These are phyloP conservation scores for Phytophthora tubulina DNA, from an alignment of 352 stramenopile species.

Conservation along the genomic window DNA sequence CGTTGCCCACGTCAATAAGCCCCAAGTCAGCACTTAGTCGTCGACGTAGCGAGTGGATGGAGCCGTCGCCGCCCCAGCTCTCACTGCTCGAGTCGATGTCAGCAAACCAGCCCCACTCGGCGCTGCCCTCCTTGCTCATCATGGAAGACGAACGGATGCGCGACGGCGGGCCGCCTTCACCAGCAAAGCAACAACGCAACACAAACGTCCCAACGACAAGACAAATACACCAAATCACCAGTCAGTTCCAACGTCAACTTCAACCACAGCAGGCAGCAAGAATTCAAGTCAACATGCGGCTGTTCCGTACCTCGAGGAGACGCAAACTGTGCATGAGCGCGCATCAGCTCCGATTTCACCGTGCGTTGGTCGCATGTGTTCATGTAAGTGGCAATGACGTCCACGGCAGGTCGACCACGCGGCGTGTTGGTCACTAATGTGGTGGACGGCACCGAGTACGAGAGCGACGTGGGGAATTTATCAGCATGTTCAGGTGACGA, in stretches of 20 bases:
- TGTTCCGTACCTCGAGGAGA: constrained; percentile 70
- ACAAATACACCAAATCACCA: constrained; percentile 40
- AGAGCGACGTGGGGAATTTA: constrained; percentile 63
- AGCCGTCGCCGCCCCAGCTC: constrained; percentile 78
- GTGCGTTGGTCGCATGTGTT: constrained; percentile 86
- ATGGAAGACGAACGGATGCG: constrained; percentile 74
- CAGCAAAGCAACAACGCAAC: constrained; percentile 35
- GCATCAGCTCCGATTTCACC: constrained; percentile 82
- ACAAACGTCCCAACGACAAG: constrained; percentile 39
- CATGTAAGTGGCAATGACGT: constrained; percentile 92
- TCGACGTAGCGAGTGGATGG: constrained; percentile 68
- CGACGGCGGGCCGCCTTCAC: constrained; percentile 47
- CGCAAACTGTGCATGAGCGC: constrained; percentile 74
- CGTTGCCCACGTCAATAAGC: constrained; percentile 67
- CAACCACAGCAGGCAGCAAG: constrained; percentile 35
- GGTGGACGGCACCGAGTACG: constrained; percentile 76
- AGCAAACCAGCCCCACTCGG: constrained; percentile 90
- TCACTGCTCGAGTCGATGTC: constrained; percentile 90
- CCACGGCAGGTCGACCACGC: constrained; percentile 73
- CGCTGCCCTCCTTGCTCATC: constrained; percentile 81
- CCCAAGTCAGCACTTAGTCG: constrained; percentile 78
- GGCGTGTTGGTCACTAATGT: constrained; percentile 71
- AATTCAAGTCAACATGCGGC: constrained; percentile 17
- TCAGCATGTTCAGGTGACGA: constrained; percentile 48
- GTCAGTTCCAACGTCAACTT: constrained; percentile 42